phyloP scores from a whole-genome alignment of 768 basidiomycete genomes.

The Lentinus brumalis region DNA sequence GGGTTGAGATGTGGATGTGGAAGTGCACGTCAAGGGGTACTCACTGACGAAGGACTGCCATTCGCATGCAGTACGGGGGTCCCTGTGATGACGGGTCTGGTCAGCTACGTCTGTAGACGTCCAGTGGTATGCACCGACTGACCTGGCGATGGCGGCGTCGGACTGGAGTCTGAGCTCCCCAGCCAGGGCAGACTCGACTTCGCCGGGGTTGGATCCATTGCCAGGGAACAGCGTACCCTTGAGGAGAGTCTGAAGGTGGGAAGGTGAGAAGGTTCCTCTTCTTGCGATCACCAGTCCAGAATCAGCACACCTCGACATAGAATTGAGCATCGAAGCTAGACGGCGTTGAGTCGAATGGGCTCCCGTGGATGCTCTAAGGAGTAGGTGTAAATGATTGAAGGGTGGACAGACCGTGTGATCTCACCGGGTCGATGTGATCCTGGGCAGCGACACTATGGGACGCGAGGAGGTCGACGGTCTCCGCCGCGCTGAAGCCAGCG shows the following conservation, averaged over 20 bases:
- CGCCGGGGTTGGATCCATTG: constrained; percentile 26
- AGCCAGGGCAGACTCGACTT: constrained; percentile 28
- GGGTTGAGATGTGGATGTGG: neutral
- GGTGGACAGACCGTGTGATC: constrained; percentile 14
- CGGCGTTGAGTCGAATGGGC: constrained; percentile 32
- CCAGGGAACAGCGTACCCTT: constrained; percentile 29
- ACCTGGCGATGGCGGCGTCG: constrained; percentile 30
- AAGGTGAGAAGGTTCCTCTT: neutral
- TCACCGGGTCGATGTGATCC: constrained; percentile 26
- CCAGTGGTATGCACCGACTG: too few species aligned
- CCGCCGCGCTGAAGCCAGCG: constrained; percentile 9
- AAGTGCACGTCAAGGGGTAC: neutral
- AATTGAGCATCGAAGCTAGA: constrained; percentile 28
- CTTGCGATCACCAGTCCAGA: neutral
- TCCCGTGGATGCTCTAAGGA: constrained; percentile 23
- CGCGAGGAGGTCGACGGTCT: constrained; percentile 20
- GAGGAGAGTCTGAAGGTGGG: constrained; percentile 16
- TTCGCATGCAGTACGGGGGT: constrained; percentile 23
- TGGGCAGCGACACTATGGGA: constrained; percentile 28
- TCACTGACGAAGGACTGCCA: constrained; percentile 27
- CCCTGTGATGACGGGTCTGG: neutral
- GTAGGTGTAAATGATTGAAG: constrained; percentile 18
- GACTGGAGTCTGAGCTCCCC: constrained; percentile 38
- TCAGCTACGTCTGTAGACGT: too few species aligned
- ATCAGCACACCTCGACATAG: constrained; percentile 27